phyloP scores from a whole-genome alignment of 371 early-diverging fungal genomes.

The Mucor irregularis region DNA sequence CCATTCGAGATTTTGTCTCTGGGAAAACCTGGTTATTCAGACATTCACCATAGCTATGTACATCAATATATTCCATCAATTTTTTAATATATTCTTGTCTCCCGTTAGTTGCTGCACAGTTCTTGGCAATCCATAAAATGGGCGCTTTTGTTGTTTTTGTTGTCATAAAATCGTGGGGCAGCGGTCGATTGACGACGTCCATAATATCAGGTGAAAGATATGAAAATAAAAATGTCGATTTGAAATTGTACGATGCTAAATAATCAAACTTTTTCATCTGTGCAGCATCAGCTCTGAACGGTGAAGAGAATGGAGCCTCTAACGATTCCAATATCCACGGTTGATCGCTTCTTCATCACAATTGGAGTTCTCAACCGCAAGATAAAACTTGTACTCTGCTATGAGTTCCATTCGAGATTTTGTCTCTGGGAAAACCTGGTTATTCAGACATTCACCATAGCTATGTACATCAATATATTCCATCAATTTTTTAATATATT shows the following conservation, averaged over 20 bases:
- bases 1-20: conserved; percentile 23
- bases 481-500: conserved; percentile 40
- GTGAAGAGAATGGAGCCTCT: conserved; percentile 36
- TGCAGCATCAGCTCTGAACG: conserved; percentile 22
- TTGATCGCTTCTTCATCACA: conserved; percentile 40
- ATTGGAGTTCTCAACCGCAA: conserved; percentile 44
- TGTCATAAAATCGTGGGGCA: conserved; percentile 35
- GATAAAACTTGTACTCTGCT: conserved; percentile 44
- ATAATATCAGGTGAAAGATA: conserved; percentile 34
- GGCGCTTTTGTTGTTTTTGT: conserved; percentile 32
- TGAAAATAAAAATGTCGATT: conserved; percentile 32
- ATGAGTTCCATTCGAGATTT: conserved; percentile 27
- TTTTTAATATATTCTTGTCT: conserved; percentile 39
- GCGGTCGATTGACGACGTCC: conserved; percentile 37
- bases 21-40: conserved; percentile 39
- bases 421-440: conserved; percentile 29
- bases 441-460: conserved; percentile 39
- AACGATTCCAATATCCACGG: conserved; percentile 42
- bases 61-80: conserved; percentile 36
- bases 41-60: conserved; percentile 40
- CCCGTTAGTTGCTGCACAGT: conserved; percentile 38
- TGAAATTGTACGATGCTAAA: conserved; percentile 39
- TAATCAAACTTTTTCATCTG: conserved; percentile 35
- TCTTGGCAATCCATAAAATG: conserved; percentile 41
- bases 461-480: conserved; percentile 37